phyloP scores from a whole-genome alignment of 2,329 filamentous ascomycete genomes.

The Aspergillus brasiliensis region DNA sequence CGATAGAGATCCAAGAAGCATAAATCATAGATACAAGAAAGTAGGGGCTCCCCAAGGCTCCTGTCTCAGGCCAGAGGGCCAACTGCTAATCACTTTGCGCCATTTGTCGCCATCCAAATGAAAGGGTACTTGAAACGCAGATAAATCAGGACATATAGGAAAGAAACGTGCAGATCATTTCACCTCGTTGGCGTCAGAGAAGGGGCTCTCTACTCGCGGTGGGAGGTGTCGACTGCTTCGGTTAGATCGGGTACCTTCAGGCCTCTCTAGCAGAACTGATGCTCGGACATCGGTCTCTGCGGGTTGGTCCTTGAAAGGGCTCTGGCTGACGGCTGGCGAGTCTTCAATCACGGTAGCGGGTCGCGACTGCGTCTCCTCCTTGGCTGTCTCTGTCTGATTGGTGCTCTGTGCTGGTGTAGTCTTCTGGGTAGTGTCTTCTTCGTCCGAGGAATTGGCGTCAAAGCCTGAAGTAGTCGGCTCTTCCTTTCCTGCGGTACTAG shows the following conservation, averaged over 20 bases:
- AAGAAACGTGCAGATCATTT: slow-evolving; percentile 28
- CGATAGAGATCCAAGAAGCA: background rate
- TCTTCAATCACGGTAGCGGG: slow-evolving; percentile 34
- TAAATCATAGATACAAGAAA: slow-evolving; percentile 12
- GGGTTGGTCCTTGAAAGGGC: slow-evolving; percentile 33
- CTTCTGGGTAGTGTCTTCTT: slow-evolving; percentile 26
- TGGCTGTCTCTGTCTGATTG: slow-evolving; percentile 24
- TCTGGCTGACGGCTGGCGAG: slow-evolving; percentile 26
- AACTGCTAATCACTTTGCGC: slow-evolving; percentile 13
- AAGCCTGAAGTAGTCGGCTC: slow-evolving; percentile 33
- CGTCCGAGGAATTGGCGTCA: slow-evolving; percentile 37
- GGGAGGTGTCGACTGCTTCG: slow-evolving; percentile 33
- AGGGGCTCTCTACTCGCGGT: slow-evolving; percentile 43
- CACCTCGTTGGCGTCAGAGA: slow-evolving; percentile 49
- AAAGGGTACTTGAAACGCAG: slow-evolving; percentile 1
- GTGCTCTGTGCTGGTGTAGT: slow-evolving; percentile 11
- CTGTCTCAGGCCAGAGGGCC: slow-evolving; percentile 4
- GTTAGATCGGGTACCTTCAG: slow-evolving; percentile 30
- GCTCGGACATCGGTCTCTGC: slow-evolving; percentile 23
- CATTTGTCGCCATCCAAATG: slow-evolving; percentile 7
- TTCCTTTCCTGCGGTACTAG: slow-evolving; percentile 21
- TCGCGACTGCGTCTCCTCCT: slow-evolving; percentile 23
- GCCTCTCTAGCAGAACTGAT: slow-evolving; percentile 19
- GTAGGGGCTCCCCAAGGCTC: slow-evolving; percentile 2
- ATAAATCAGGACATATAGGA: slow-evolving; percentile 7